Evolutionary conservation across 2,329 filamentous ascomycete genomes (phyloP).

Genomic region (Pseudogymnoascus sp.): DNA sequence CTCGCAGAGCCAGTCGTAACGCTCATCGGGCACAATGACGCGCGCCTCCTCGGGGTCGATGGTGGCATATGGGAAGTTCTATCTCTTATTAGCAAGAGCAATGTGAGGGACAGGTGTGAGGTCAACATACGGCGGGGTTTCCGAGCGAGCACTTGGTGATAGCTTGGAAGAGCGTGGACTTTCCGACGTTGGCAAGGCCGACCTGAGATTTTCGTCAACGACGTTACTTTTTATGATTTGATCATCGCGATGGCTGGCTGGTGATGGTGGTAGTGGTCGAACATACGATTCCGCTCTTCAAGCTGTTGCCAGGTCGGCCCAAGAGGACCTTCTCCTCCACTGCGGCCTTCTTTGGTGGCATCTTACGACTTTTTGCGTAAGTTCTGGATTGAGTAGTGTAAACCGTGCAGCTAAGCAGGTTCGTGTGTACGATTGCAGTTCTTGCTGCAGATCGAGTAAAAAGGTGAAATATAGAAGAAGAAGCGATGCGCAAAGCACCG

Average conservation of each 20-base stretch:
- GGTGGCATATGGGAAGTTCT: constrained; percentile 98
- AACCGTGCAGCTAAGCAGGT: constrained; percentile 34
- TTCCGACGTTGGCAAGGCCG: constrained; percentile 97
- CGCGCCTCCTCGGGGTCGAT: constrained; percentile 98
- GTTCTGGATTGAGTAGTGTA: constrained; percentile 43
- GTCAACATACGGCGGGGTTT: constrained; percentile 77
- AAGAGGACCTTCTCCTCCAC: constrained; percentile 95
- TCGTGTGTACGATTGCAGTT: constrained; percentile 36
- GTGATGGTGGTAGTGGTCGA: constrained; percentile 19
- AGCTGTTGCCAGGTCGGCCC: constrained; percentile 91
- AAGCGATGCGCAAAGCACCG: constrained; percentile 33
- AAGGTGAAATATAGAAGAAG: constrained; percentile 46
- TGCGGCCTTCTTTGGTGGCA: constrained; percentile 91
- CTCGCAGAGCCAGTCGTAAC: constrained; percentile 90
- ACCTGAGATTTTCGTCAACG: constrained; percentile 52
- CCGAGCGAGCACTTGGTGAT: constrained; percentile 97
- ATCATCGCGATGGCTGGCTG: constrained; percentile 21
- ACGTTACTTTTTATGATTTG: not conserved
- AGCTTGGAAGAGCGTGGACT: constrained; percentile 98
- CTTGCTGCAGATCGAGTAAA: constrained; percentile 44
- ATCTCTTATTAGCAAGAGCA: constrained; percentile 30
- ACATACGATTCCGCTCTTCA: constrained; percentile 98
- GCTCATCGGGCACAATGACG: constrained; percentile 91
- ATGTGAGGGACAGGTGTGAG: constrained; percentile 15
- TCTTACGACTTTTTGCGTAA: constrained; percentile 62